Conservation (phyloP, 306 rosid genomes). For the Mucuna pruriens region DNA sequence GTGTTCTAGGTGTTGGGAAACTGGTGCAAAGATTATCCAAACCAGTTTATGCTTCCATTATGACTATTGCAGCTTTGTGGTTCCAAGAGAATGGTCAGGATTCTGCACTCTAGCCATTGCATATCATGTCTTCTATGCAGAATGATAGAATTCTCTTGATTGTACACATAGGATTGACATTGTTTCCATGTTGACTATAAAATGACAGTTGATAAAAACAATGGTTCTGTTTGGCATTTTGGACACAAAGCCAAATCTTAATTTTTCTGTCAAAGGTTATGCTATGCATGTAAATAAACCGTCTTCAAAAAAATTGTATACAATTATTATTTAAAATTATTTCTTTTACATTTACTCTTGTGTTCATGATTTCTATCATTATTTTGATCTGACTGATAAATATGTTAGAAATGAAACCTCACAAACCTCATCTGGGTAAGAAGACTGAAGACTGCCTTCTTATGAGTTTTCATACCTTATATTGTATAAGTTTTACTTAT, state of each 20-base stretch:
- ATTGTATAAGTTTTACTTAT: not conserved
- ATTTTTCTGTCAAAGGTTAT: slow-evolving; percentile 7
- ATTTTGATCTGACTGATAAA: not conserved
- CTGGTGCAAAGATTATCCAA: slow-evolving; percentile 74
- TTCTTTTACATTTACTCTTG: not conserved
- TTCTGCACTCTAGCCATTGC: not conserved
- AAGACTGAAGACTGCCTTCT: not conserved
- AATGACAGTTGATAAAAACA: slow-evolving; percentile 17
- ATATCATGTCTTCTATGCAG: slow-evolving; percentile 4
- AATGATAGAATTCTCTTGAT: not conserved
- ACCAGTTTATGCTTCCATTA: slow-evolving; percentile 66
- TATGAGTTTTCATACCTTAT: not conserved
- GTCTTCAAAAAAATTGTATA: slow-evolving; percentile 5
- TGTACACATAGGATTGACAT: slow-evolving; percentile 17
- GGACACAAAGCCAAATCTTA: not conserved
- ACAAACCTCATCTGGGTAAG: not conserved
- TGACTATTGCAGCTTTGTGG: slow-evolving; percentile 58
- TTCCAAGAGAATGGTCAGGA: slow-evolving; percentile 50
- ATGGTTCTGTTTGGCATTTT: slow-evolving; percentile 17
- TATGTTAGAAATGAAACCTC: not conserved
- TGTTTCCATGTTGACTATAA: not conserved
- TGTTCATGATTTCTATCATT: not conserved
- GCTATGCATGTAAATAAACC: slow-evolving; percentile 6
- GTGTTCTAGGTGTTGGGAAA: slow-evolving; percentile 84
- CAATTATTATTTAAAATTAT: not conserved